Conservation (phyloP, 208 protist genomes). For the Acanthamoeba castellanii region DNA sequence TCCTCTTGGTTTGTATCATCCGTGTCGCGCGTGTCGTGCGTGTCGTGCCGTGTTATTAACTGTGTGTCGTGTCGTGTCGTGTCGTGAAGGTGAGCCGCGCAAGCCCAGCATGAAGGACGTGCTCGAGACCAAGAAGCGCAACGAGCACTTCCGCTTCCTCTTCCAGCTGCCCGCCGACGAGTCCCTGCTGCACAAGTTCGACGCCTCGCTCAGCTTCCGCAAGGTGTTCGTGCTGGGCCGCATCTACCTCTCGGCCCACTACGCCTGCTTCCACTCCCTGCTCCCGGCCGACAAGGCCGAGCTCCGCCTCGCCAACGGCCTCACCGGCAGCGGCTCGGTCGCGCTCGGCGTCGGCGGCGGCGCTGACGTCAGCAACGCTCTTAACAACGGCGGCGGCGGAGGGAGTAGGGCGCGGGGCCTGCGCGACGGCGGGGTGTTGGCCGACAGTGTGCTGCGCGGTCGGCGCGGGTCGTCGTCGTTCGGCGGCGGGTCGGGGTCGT, state of each 20-base stretch:
- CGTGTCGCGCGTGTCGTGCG: neutral
- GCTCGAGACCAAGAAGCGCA: constrained; percentile 41
- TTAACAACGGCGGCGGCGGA: neutral
- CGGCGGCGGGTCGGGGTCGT: too few species aligned
- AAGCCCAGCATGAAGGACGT: constrained; percentile 59
- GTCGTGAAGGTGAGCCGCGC: neutral
- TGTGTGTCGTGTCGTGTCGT: neutral
- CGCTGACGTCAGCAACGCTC: neutral
- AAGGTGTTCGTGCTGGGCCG: constrained; percentile 28
- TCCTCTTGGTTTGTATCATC: neutral
- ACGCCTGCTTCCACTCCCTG: constrained; percentile 58
- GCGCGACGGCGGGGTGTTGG: constrained; percentile 26
- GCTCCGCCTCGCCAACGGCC: neutral
- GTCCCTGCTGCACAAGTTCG: neutral
- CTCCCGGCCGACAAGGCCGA: constrained; percentile 52
- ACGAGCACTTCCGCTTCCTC: constrained; percentile 50
- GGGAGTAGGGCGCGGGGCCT: neutral
- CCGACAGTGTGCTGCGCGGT: neutral
- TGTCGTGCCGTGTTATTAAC: too few species aligned
- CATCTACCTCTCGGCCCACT: constrained; percentile 57
- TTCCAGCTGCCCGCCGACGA: constrained; percentile 45
- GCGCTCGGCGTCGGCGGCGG: neutral
- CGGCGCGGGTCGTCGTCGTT: neutral
- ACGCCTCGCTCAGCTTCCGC: constrained; percentile 38
- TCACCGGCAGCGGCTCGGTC: neutral